Conservation (phyloP, 139 green algal genomes). For the Ulvella scutata region DNA sequence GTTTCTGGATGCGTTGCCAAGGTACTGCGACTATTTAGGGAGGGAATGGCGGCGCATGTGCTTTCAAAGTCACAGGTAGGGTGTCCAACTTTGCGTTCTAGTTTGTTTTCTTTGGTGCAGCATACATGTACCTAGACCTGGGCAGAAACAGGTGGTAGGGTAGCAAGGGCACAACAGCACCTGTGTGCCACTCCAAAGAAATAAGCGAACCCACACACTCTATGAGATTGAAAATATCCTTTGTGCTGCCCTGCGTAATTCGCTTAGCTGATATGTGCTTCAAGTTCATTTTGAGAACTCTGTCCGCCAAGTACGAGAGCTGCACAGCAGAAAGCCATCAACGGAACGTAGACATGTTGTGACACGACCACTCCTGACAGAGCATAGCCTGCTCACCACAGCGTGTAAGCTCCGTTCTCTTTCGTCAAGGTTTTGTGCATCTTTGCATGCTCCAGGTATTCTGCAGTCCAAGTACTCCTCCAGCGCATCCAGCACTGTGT, state of each 20-base stretch:
- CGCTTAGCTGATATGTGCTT: neutral
- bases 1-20: neutral
- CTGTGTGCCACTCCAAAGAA: neutral
- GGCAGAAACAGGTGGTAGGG: neutral
- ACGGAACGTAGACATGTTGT: too few relatives aligned
- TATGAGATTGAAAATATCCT: neutral
- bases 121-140: neutral
- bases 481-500: neutral
- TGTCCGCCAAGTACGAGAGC: neutral
- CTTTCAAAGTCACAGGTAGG: too few relatives aligned
- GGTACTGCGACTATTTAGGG: neutral
- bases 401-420: neutral
- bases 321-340: neutral
- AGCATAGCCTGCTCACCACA: neutral
- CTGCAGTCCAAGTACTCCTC: neutral
- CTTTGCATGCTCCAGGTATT: neutral
- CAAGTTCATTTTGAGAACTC: neutral
- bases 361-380: too few relatives aligned
- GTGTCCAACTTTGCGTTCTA: neutral
- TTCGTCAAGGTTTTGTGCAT: neutral
- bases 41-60: too few relatives aligned
- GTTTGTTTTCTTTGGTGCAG: neutral
- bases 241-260: neutral
- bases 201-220: neutral
- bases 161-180: neutral